Evolutionary conservation across 1,139 yeast species (phyloP).

Genomic region (Meyerozyma carpophila): DNA sequence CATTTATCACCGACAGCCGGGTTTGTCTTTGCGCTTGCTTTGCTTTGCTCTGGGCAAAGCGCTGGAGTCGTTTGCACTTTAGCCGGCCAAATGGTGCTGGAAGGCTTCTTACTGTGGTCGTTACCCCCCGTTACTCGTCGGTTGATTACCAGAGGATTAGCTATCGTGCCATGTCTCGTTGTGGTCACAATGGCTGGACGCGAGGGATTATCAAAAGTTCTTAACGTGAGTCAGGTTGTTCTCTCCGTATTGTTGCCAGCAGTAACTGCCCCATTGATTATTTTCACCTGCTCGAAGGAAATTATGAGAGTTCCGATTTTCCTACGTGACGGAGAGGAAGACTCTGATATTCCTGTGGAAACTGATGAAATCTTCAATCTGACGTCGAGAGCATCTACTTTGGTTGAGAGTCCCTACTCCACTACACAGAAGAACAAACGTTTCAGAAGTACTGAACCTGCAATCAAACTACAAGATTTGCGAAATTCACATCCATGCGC

Average conservation of each 20-base stretch:
- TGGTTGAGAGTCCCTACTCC: constrained; percentile 5
- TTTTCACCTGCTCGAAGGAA: constrained; percentile 69
- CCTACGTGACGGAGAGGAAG: constrained; percentile 28
- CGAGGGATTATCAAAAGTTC: constrained; percentile 73
- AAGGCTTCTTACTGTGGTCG: constrained; percentile 85
- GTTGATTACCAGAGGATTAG: constrained; percentile 74
- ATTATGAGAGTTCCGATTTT: constrained; percentile 71
- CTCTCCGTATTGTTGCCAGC: constrained; percentile 80
- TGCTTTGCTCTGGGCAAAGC: constrained; percentile 92
- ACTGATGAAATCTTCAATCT: neutral
- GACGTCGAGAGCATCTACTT: neutral
- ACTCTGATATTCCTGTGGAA: constrained; percentile 16
- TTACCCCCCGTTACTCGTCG: constrained; percentile 85
- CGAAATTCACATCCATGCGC: constrained; percentile 42
- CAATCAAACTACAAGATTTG: constrained; percentile 38
- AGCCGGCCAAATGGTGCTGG: constrained; percentile 95
- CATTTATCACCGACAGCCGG: constrained; percentile 92
- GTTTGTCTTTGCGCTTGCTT: constrained; percentile 82
- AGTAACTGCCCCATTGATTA: constrained; percentile 84
- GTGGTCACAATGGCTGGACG: constrained; percentile 79
- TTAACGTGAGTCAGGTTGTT: constrained; percentile 86
- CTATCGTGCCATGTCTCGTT: constrained; percentile 82
- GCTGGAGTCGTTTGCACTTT: constrained; percentile 98
- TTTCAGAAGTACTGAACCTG: constrained; percentile 34
- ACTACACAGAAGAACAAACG: constrained; percentile 9